A percentile compares a stretch with the other conserved stretches of the same genome.
Evolutionary conservation across 305 asterid genomes (phyloP).

Genomic region (Fraxinus sp.): DNA sequence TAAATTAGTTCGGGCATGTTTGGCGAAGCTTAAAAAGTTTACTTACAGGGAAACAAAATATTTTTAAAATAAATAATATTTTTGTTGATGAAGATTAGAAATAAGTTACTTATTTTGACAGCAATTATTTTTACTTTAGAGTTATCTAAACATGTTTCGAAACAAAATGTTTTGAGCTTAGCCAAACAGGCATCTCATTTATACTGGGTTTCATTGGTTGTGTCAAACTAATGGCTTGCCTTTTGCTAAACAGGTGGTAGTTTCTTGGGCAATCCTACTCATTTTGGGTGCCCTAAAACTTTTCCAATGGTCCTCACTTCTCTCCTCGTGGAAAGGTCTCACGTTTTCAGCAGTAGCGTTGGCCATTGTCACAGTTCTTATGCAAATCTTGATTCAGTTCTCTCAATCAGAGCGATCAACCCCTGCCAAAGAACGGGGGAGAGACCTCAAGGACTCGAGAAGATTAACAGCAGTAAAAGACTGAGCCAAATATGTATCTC

Average conservation of each 20-base stretch:
- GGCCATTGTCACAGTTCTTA: constrained; percentile 38
- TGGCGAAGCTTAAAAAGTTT: neutral
- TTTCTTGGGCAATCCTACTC: constrained; percentile 48
- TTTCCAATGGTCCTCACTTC: constrained; percentile 39
- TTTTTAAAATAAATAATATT: neutral
- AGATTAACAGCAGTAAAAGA: constrained; percentile 22
- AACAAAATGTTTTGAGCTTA: neutral
- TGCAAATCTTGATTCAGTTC: constrained; percentile 52
- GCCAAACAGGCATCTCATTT: neutral
- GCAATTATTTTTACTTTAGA: neutral
- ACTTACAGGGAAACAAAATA: neutral
- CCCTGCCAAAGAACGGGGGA: constrained; percentile 35
- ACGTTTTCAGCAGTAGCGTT: constrained; percentile 33
- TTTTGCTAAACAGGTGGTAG: constrained; percentile 62
- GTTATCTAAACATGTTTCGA: neutral
- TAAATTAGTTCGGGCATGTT: constrained; percentile 17
- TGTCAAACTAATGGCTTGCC: constrained; percentile 15
- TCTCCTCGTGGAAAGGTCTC: constrained; percentile 53
- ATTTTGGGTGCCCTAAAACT: constrained; percentile 37
- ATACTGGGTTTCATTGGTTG: neutral
- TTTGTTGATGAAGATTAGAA: neutral
- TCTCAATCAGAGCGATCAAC: constrained; percentile 53
- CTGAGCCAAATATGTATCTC: neutral
- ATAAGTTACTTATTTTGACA: neutral
- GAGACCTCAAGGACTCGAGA: constrained; percentile 20